These are phyloP conservation scores for Teunomyces pallodes DNA, from an alignment of 805 yeast genomes.

Conservation along the genomic window DNA sequence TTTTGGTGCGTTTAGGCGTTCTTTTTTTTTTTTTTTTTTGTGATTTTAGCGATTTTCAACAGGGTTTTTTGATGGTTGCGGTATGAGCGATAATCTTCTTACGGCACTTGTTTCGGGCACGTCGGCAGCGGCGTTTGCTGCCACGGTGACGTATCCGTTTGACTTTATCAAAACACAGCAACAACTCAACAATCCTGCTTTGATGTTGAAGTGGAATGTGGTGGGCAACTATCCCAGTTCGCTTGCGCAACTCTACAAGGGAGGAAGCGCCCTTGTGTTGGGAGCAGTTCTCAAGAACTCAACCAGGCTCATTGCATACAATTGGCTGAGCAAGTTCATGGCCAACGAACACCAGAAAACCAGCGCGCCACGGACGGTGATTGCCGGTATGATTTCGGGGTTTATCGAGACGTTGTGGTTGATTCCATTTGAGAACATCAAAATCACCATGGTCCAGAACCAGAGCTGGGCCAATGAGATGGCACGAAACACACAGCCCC, in stretches of 20 bases:
- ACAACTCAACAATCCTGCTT: slow-evolving; percentile 51
- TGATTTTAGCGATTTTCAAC: not conserved
- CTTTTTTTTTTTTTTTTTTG: not conserved
- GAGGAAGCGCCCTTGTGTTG: slow-evolving; percentile 71
- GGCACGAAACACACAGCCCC: slow-evolving; percentile 2
- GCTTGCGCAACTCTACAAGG: slow-evolving; percentile 43
- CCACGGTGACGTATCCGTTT: slow-evolving; percentile 67
- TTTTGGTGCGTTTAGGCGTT: not conserved
- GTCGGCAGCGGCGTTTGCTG: slow-evolving; percentile 60
- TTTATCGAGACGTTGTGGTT: slow-evolving; percentile 76
- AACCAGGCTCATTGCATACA: slow-evolving; percentile 71
- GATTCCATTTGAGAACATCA: slow-evolving; percentile 88
- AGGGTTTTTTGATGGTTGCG: not conserved
- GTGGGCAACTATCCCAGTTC: slow-evolving; percentile 32
- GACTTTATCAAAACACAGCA: slow-evolving; percentile 66
- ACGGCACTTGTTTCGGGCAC: slow-evolving; percentile 62
- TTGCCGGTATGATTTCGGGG: slow-evolving; percentile 85
- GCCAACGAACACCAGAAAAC: slow-evolving; percentile 52
- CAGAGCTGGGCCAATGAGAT: slow-evolving; percentile 35
- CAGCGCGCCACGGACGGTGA: slow-evolving; percentile 75
- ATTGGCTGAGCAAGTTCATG: slow-evolving; percentile 68
- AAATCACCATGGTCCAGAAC: slow-evolving; percentile 77
- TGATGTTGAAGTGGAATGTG: slow-evolving; percentile 33
- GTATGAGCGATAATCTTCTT: slow-evolving; percentile 35
- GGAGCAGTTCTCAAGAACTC: slow-evolving; percentile 75